Conservation (phyloP, 768 basidiomycete genomes). For the Hemileccinum rubropunctum region DNA sequence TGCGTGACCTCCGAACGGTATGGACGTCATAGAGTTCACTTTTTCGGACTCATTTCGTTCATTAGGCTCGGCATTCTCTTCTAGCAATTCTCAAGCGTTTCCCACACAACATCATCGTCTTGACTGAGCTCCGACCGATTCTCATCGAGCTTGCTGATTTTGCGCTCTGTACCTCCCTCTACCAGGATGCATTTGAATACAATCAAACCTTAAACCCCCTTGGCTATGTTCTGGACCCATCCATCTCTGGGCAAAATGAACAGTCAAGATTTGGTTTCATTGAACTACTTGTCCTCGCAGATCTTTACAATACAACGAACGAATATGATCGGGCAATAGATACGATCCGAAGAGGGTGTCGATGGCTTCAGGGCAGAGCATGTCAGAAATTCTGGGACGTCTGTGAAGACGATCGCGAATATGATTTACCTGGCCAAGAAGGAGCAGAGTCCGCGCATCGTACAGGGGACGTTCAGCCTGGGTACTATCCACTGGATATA, state of each 20-base stretch:
- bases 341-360: constrained; percentile 68
- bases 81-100: constrained; percentile 26
- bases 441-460: constrained; percentile 31
- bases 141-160: constrained; percentile 62
- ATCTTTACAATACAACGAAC: constrained; percentile 72
- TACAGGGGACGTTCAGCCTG: constrained; percentile 50
- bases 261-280: constrained; percentile 30
- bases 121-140: constrained; percentile 64
- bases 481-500: constrained; percentile 35
- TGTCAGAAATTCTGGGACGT: constrained; percentile 77
- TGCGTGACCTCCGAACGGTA: constrained; percentile 68
- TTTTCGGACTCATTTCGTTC: background rate
- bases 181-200: constrained; percentile 72
- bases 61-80: constrained; percentile 28
- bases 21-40: constrained; percentile 14
- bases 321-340: constrained; percentile 67
- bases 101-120: constrained; percentile 71
- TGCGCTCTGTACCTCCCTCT: constrained; percentile 58
- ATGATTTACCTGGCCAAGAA: constrained; percentile 60
- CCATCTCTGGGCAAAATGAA: background rate
- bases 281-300: constrained; percentile 81
- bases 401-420: constrained; percentile 88
- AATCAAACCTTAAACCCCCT: constrained; percentile 43
- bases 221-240: constrained; percentile 39
- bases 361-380: constrained; percentile 89